These are phyloP conservation scores for Trichoderma brevicompactum DNA, from an alignment of 2,329 filamentous ascomycete genomes.

Conservation along the genomic window DNA sequence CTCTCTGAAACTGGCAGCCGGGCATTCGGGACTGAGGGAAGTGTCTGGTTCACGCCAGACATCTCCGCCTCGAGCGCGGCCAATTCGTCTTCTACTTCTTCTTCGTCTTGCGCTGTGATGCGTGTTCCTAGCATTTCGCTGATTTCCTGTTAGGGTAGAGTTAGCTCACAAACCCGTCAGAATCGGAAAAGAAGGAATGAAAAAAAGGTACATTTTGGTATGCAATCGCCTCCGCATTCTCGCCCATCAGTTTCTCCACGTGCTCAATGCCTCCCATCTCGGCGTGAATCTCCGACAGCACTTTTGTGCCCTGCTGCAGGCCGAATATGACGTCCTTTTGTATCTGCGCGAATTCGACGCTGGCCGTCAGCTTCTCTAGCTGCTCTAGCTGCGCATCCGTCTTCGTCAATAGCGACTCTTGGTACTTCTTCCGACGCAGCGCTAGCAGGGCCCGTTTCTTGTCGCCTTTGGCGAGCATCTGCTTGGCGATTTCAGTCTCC, in stretches of 20 bases:
- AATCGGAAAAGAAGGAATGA: not conserved
- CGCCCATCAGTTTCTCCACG: constrained; percentile 93
- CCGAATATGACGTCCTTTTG: constrained; percentile 97
- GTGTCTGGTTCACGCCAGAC: constrained; percentile 33
- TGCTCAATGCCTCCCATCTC: constrained; percentile 96
- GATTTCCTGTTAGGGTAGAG: constrained; percentile 67
- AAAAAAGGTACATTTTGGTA: constrained; percentile 73
- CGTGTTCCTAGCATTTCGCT: constrained; percentile 86
- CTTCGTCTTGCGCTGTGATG: constrained; percentile 93
- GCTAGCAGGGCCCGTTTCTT: constrained; percentile 83
- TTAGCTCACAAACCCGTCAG: constrained; percentile 14
- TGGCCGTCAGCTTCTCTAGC: constrained; percentile 83
- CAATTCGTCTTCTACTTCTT: constrained; percentile 96
- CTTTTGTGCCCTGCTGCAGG: constrained; percentile 85
- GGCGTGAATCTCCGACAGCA: constrained; percentile 86
- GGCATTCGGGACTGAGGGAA: constrained; percentile 42
- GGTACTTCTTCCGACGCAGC: constrained; percentile 93
- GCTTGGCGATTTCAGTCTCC: constrained; percentile 83
- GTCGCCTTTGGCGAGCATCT: constrained; percentile 80
- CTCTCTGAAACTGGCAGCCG: constrained; percentile 40
- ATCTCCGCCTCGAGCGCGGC: constrained; percentile 69
- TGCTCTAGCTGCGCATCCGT: constrained; percentile 94
- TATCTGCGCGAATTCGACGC: constrained; percentile 93
- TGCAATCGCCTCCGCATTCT: constrained; percentile 85
- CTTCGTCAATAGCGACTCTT: constrained; percentile 84